These are phyloP conservation scores for Linnemannia exigua DNA, from an alignment of 192 early-diverging fungal species.

Conservation along the genomic window DNA sequence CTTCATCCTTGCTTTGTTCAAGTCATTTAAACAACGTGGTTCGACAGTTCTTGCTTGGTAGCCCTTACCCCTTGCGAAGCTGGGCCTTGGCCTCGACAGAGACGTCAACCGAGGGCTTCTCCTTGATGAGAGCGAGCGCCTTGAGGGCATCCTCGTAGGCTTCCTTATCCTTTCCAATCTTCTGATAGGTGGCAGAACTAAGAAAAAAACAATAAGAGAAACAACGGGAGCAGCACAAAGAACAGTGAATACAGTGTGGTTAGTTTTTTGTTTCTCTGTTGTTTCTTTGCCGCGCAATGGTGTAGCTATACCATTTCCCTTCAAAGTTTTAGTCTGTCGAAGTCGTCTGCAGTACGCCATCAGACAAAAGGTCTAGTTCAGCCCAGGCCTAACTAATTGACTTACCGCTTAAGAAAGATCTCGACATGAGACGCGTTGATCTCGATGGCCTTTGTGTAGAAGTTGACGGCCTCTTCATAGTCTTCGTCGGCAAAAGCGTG, in stretches of 20 bases:
- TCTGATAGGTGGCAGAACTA: constrained; percentile 71
- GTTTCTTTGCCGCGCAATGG: not conserved
- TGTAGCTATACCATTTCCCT: not conserved
- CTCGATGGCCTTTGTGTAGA: constrained; percentile 78
- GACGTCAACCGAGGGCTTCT: constrained; percentile 56
- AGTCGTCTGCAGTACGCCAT: too few relatives aligned
- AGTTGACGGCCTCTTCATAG: constrained; percentile 76
- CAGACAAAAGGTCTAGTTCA: not conserved
- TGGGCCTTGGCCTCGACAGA: constrained; percentile 74
- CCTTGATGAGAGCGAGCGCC: constrained; percentile 68
- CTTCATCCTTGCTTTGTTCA: not conserved
- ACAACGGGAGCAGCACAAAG: not conserved
- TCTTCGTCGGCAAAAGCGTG: constrained; percentile 86
- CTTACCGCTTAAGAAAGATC: constrained; percentile 75
- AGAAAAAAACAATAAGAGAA: not conserved
- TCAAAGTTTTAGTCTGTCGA: not conserved
- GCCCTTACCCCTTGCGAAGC: constrained; percentile 67
- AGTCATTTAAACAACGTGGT: too few relatives aligned
- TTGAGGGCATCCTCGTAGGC: constrained; percentile 76
- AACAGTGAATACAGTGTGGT: not conserved
- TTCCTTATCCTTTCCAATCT: constrained; percentile 67
- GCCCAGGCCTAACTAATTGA: not conserved
- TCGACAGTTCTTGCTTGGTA: not conserved
- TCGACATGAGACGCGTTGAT: constrained; percentile 72
- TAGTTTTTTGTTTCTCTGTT: not conserved